These are phyloP conservation scores for Alternaria longipes DNA, from an alignment of 2,329 filamentous ascomycete genomes.

Conservation along the genomic window DNA sequence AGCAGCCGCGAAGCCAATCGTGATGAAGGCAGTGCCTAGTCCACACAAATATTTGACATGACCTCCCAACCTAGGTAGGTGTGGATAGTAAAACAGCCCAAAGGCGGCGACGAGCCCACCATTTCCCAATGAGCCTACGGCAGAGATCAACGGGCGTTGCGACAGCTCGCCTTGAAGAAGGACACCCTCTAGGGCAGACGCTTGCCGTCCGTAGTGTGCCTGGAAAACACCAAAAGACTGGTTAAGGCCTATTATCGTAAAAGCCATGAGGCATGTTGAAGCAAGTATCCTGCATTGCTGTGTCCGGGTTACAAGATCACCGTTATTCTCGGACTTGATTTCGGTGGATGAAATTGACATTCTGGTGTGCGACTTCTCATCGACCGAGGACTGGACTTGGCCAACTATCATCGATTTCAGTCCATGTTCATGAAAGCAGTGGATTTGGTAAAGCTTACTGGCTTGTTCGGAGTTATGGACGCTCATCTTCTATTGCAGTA, in stretches of 20 bases:
- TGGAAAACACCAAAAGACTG: constrained; percentile 33
- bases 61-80: constrained; percentile 28
- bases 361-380: background rate
- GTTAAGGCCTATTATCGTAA: constrained; percentile 28
- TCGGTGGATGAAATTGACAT: background rate
- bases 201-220: constrained; percentile 30
- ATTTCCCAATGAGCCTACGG: constrained; percentile 31
- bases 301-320: constrained; percentile 20
- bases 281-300: constrained; percentile 27
- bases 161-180: constrained; percentile 18
- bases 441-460: background rate
- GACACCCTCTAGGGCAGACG: constrained; percentile 23
- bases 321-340: constrained; percentile 9
- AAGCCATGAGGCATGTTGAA: constrained; percentile 24
- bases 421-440: background rate
- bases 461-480: background rate
- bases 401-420: background rate
- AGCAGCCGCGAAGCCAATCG: constrained; percentile 26
- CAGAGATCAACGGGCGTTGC: constrained; percentile 24
- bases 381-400: background rate
- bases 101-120: constrained; percentile 32
- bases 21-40: constrained; percentile 22
- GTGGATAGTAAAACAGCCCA: constrained; percentile 27
- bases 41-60: constrained; percentile 27
- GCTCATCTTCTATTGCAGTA: constrained; percentile 1